These are phyloP conservation scores for Amanita subjunquillea DNA, from an alignment of 768 basidiomycete species.

Conservation along the genomic window DNA sequence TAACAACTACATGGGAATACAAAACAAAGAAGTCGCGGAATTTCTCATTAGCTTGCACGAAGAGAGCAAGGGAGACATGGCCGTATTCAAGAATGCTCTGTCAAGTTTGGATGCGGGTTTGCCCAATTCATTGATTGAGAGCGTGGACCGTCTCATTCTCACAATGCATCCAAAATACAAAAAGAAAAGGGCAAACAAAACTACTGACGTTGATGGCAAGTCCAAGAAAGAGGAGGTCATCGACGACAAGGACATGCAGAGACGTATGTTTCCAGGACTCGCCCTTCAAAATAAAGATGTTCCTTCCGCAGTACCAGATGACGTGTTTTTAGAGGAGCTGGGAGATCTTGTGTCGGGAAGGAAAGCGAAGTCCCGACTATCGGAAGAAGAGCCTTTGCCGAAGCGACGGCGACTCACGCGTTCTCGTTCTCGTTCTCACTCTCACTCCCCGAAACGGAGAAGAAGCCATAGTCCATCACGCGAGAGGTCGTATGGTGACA, in stretches of 20 bases:
- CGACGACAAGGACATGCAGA: conserved; percentile 65
- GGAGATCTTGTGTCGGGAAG: conserved; percentile 82
- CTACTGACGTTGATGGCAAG: conserved; percentile 26
- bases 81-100: conserved; percentile 75
- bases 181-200: conserved; percentile 42
- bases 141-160: conserved; percentile 89
- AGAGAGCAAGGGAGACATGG: conserved; percentile 59
- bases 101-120: conserved; percentile 72
- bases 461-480: conserved; percentile 50
- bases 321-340: conserved; percentile 78
- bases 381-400: conserved; percentile 31
- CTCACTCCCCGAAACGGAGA: conserved; percentile 32
- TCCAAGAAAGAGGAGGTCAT: conserved; percentile 21
- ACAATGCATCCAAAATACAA: conserved; percentile 95
- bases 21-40: conserved; percentile 91
- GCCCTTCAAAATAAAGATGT: conserved; percentile 70
- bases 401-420: conserved; percentile 45
- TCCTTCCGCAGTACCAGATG: conserved; percentile 51
- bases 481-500: conserved; percentile 17
- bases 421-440: conserved; percentile 29
- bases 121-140: conserved; percentile 84
- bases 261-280: conserved; percentile 85
- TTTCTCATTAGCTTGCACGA: conserved; percentile 90
- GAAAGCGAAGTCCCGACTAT: conserved; percentile 37
- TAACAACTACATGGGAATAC: conserved; percentile 73